Conservation (phyloP, 2,329 filamentous ascomycete species). For the Diplodia corticola region DNA sequence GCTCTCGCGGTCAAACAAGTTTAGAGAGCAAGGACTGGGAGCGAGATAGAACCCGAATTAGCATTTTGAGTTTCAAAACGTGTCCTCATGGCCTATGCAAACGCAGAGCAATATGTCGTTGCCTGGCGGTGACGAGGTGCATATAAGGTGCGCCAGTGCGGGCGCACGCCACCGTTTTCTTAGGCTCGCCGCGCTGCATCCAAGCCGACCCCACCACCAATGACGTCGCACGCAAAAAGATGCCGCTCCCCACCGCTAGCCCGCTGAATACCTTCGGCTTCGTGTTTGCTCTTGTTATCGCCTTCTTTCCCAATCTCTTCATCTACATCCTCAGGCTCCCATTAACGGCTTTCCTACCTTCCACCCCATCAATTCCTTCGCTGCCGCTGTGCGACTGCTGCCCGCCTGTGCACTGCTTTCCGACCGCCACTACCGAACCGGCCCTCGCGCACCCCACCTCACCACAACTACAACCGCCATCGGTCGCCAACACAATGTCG, state of each 20-base stretch:
- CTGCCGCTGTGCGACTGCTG: constrained; percentile 37
- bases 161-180: not conserved
- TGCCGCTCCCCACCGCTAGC: constrained; percentile 31
- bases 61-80: not conserved
- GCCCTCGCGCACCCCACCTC: constrained; percentile 31
- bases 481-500: constrained; percentile 50
- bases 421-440: constrained; percentile 26
- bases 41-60: not conserved
- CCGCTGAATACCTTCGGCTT: constrained; percentile 48
- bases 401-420: constrained; percentile 33
- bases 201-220: constrained; percentile 8
- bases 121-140: not conserved
- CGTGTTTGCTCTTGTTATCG: constrained; percentile 50
- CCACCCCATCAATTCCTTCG: constrained; percentile 24
- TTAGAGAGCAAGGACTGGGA: not conserved
- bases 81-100: constrained; percentile 1
- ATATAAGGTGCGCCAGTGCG: constrained; percentile 6
- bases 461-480: constrained; percentile 26
- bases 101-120: not conserved
- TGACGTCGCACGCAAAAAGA: constrained; percentile 22
- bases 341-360: constrained; percentile 40
- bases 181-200: not conserved
- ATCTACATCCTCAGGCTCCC: constrained; percentile 40
- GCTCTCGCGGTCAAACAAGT: not conserved
- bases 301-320: constrained; percentile 53